phyloP scores from a whole-genome alignment of 148 eudicot genomes.

The Fagopyrum esculentum region DNA sequence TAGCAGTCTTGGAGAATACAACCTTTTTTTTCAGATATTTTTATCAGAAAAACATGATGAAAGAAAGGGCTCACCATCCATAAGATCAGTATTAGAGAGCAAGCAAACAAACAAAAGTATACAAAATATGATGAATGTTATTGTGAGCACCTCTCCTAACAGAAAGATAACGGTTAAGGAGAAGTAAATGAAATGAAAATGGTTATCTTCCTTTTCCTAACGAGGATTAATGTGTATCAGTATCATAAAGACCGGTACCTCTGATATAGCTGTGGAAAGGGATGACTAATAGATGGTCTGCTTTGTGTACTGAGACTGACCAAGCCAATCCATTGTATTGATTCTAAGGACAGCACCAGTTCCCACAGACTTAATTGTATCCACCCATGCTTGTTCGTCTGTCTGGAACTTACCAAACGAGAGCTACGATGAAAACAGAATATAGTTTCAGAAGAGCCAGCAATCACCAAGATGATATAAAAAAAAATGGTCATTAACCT shows the following conservation, averaged over 20 bases:
- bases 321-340: conserved; percentile 96
- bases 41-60: neutral
- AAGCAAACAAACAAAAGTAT: too few species aligned
- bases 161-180: too few species aligned
- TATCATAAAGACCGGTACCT: conserved; percentile 28
- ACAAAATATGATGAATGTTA: too few species aligned
- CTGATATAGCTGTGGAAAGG: conserved; percentile 78
- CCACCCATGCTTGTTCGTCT: conserved; percentile 93
- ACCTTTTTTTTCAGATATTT: conserved; percentile 32
- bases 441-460: conserved; percentile 1
- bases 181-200: too few species aligned
- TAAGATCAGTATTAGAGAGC: too few species aligned
- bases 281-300: conserved; percentile 71
- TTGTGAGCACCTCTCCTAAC: too few species aligned
- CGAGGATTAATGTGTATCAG: too few species aligned
- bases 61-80: neutral
- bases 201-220: too few species aligned
- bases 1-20: conserved; percentile 72
- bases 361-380: conserved; percentile 71
- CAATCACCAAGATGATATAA: neutral
- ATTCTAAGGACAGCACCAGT: conserved; percentile 56
- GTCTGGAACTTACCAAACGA: conserved; percentile 64
- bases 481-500: neutral
- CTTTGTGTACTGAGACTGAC: conserved; percentile 59
- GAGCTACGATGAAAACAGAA: conserved; percentile 37